Base-by-base conservation (phyloP, 2,329 filamentous ascomycete species). In the Sarocladium kiliense region DNA sequence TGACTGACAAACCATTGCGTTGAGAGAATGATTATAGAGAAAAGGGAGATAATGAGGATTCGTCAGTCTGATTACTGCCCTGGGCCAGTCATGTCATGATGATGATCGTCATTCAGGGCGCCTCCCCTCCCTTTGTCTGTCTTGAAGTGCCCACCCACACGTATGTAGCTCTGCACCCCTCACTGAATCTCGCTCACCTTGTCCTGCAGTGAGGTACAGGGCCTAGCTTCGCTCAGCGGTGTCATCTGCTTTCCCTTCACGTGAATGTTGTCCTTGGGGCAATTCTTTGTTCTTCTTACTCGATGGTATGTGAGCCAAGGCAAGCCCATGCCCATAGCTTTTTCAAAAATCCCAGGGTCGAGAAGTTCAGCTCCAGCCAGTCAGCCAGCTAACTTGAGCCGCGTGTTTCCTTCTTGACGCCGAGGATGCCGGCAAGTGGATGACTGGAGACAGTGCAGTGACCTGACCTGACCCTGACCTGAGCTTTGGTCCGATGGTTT, bases 401-500 rank as follows among this genome's bases (percentile, higher is more conserved):
- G 41, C 21, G 14, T 4, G 41, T 44, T 44, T 44, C 41, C 41
- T 25, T 32, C 30, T 32, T 44, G 41, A 21, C 41, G 41, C 44
- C 44, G 44, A 47, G 21, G 25, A 47, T 47, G 44, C 44, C 44
- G 44, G 25, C 44, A 47, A 47, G 25, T 30, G 44, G 44, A 7
- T 30, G 44, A 44, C 4, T 3, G n/a, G 18, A 16, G 41, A 18
- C 30, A 27, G 3, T 11, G 44, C 7, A 19, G 7, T 44, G 36
- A 39, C n/a, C 39, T 44, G 39, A 23, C 39, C 30, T 44, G 39
- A 44, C 39, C 16, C 30, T 32, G 30, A 32, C 30, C 30, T 12
- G 30, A 32, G 30, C 30, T 32, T 39, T 39, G 36, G 12, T 39
- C 36, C 36, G 36, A 39, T 39, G 36, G 36, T 16, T 44, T 44